Evolutionary conservation across 2,329 filamentous ascomycete species (phyloP).

Genomic region (Fusarium penzigii): DNA sequence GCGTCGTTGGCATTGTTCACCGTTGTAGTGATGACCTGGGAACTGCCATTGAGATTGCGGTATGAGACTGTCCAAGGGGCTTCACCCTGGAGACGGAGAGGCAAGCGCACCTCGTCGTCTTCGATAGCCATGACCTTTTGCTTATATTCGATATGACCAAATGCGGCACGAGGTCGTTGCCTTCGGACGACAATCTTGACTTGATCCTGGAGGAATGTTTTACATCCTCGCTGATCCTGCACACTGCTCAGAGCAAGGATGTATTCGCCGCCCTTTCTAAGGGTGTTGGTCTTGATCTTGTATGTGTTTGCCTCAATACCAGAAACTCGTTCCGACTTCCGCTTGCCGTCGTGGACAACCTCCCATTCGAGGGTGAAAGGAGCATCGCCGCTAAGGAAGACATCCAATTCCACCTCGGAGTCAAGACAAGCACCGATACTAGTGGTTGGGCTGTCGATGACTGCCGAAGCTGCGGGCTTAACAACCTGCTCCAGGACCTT

Average conservation of each 20-base stretch:
- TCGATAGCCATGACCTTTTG: constrained; percentile 75
- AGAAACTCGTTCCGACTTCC: constrained; percentile 66
- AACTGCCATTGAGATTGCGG: constrained; percentile 61
- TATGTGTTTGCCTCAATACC: constrained; percentile 64
- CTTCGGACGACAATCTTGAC: constrained; percentile 83
- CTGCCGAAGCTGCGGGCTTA: constrained; percentile 86
- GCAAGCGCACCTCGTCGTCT: constrained; percentile 70
- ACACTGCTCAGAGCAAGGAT: constrained; percentile 82
- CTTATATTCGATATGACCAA: constrained; percentile 83
- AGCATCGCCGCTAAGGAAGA: constrained; percentile 76
- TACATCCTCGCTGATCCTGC: constrained; percentile 83
- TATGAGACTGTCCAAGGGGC: constrained; percentile 82
- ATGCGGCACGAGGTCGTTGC: constrained; percentile 83
- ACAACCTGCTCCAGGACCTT: constrained; percentile 82
- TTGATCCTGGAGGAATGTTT: constrained; percentile 81
- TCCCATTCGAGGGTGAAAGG: constrained; percentile 94
- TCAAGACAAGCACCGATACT: constrained; percentile 77
- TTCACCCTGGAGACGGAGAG: constrained; percentile 82
- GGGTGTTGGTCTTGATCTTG: constrained; percentile 72
- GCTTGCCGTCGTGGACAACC: constrained; percentile 83
- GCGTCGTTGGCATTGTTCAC: constrained; percentile 64
- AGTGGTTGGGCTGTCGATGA: constrained; percentile 57
- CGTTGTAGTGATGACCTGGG: constrained; percentile 48
- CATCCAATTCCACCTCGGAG: constrained; percentile 72
- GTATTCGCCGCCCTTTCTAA: constrained; percentile 86